Evolutionary conservation across 352 stramenopile genomes (phyloP).

Genomic region (Thraustotheca clavata): DNA sequence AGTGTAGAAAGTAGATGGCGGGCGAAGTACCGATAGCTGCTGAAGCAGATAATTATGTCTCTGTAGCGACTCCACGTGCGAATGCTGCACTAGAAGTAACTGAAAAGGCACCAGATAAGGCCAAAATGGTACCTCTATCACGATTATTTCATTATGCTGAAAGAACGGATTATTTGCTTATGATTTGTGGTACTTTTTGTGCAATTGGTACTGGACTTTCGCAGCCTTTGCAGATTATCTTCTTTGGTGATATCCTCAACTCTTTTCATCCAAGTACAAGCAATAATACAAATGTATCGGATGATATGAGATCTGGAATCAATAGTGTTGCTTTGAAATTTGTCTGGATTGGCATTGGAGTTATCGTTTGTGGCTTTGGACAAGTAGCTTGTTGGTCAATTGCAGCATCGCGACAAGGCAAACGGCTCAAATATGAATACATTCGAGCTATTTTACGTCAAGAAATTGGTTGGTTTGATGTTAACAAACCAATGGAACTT

Average conservation of each 20-base stretch:
- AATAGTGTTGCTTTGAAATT: conserved; percentile 43
- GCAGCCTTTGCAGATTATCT: conserved; percentile 16
- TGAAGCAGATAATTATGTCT: no score
- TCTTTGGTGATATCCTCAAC: conserved; percentile 26
- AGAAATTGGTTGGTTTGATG: conserved; percentile 25
- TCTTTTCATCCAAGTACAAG: conserved; percentile 25
- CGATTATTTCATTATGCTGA: conserved; percentile 18
- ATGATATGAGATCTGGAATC: not conserved
- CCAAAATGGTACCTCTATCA: conserved; percentile 22
- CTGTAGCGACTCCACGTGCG: not conserved
- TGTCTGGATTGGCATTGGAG: conserved; percentile 38
- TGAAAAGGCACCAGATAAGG: not conserved
- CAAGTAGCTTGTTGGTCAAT: conserved; percentile 48
- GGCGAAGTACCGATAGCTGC: no score
- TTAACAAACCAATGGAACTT: conserved; percentile 31
- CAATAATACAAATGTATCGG: conserved; percentile 21
- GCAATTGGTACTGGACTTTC: conserved; percentile 14
- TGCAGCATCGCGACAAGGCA: conserved; percentile 18
- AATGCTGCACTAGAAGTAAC: not conserved
- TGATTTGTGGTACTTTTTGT: conserved; percentile 6
- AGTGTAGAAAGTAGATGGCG: no score
- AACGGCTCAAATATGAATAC: conserved; percentile 23
- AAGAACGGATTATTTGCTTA: not conserved
- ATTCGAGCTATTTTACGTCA: conserved; percentile 20
- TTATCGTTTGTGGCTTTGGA: conserved; percentile 40